These are phyloP conservation scores for Rosa rugosa DNA, from an alignment of 306 rosid species.

Conservation along the genomic window DNA sequence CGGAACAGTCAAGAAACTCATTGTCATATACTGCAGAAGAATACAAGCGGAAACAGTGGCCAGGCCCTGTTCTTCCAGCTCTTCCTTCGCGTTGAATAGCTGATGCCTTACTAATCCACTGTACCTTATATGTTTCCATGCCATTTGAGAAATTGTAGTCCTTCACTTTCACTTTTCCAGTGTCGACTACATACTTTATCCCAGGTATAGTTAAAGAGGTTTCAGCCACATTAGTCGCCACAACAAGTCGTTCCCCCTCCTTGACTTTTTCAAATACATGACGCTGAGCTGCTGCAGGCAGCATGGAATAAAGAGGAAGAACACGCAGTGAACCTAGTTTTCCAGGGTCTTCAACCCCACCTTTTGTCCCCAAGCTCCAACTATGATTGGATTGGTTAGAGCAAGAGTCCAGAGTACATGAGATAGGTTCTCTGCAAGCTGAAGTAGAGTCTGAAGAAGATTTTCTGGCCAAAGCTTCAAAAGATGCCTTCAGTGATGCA, in stretches of 20 bases:
- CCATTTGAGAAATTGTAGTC: constrained; percentile 69
- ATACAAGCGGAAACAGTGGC: constrained; percentile 86
- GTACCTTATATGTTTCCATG: constrained; percentile 73
- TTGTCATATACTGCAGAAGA: constrained; percentile 77
- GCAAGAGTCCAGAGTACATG: no score
- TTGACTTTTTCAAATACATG: constrained; percentile 68
- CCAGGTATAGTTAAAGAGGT: constrained; percentile 95
- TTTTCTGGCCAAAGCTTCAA: no score
- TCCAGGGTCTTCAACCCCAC: not conserved
- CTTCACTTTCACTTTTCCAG: constrained; percentile 92
- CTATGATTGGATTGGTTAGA: not conserved
- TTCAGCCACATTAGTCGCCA: constrained; percentile 86
- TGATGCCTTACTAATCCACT: constrained; percentile 96
- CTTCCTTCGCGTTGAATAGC: constrained; percentile 87
- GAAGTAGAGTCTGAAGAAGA: no score
- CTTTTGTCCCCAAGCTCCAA: constrained; percentile 24
- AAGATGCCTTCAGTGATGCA: constrained; percentile 14
- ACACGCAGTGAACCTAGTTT: constrained; percentile 54
- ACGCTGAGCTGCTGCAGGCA: constrained; percentile 80
- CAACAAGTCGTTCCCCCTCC: constrained; percentile 81
- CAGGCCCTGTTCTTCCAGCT: constrained; percentile 96
- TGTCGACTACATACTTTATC: constrained; percentile 84
- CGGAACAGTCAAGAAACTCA: constrained; percentile 57
- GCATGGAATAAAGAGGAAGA: constrained; percentile 92
- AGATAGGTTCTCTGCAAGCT: no score